These are phyloP conservation scores for Penicillium expansum DNA, from an alignment of 2,329 filamentous ascomycete species.

Conservation along the genomic window DNA sequence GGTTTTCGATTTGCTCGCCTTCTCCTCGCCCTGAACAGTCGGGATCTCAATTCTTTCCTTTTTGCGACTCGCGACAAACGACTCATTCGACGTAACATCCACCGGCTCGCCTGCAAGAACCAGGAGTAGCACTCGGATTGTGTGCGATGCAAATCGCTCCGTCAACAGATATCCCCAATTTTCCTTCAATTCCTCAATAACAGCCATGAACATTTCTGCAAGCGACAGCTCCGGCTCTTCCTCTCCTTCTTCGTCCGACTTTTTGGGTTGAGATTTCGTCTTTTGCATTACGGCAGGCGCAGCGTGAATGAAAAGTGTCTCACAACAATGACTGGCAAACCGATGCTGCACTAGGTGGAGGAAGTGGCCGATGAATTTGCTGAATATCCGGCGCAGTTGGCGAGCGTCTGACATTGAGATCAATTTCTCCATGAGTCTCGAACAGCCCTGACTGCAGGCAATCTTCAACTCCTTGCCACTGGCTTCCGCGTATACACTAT, in stretches of 20 bases:
- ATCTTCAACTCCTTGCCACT: constrained; percentile 93
- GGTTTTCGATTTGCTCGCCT: constrained; percentile 49
- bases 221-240: constrained; percentile 60
- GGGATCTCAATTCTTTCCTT: constrained; percentile 77
- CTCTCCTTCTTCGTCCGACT: constrained; percentile 45
- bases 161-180: constrained; percentile 81
- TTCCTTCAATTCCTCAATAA: constrained; percentile 82
- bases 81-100: constrained; percentile 65
- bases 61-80: constrained; percentile 83
- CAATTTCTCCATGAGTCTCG: constrained; percentile 84
- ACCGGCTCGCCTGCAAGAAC: constrained; percentile 81
- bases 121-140: constrained; percentile 78
- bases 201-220: constrained; percentile 80
- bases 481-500: constrained; percentile 82
- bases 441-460: constrained; percentile 92
- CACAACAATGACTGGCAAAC: constrained; percentile 96
- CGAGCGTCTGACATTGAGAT: constrained; percentile 74
- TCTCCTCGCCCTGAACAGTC: constrained; percentile 43
- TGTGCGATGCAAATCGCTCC: constrained; percentile 86
- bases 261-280: constrained; percentile 49
- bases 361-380: constrained; percentile 82
- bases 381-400: constrained; percentile 85
- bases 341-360: constrained; percentile 87
- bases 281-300: constrained; percentile 77
- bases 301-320: constrained; percentile 82